Percentiles rank a stretch among this genome's conserved stretches.
phyloP scores from a whole-genome alignment of 495 filamentous ascomycete species.

The Aspergillus affinis region DNA sequence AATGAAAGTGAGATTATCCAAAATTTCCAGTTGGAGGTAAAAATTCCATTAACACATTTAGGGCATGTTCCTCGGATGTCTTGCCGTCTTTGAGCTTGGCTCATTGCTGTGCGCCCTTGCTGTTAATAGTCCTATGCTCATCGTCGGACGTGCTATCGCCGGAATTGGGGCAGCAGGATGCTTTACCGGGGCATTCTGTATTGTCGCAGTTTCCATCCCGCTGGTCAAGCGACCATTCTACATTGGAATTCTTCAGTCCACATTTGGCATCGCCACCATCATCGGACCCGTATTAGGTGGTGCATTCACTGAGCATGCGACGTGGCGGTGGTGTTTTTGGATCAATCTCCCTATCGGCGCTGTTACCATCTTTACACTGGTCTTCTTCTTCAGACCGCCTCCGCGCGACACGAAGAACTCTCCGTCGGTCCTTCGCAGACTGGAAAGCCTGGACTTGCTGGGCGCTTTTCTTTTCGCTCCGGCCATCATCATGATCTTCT shows the following conservation, averaged over 20 bases:
- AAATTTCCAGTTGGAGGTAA: too few species aligned
- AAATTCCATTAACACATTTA: constrained; percentile 6
- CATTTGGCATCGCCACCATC: constrained; percentile 70
- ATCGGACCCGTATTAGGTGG: constrained; percentile 65
- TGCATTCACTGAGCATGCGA: constrained; percentile 55
- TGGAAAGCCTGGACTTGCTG: constrained; percentile 34
- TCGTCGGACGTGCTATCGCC: constrained; percentile 74
- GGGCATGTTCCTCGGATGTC: constrained; percentile 58
- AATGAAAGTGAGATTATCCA: constrained; percentile 12
- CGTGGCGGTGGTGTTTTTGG: constrained; percentile 86
- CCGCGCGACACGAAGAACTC: constrained; percentile 20
- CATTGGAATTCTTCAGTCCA: constrained; percentile 64
- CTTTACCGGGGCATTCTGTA: constrained; percentile 70
- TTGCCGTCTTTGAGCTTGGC: constrained; percentile 70
- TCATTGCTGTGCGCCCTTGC: constrained; percentile 69
- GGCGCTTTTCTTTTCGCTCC: constrained; percentile 39
- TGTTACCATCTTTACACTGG: constrained; percentile 53
- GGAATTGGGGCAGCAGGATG: constrained; percentile 73
- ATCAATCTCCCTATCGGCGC: constrained; percentile 69
- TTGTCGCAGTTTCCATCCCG: constrained; percentile 52
- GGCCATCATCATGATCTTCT: constrained; percentile 37
- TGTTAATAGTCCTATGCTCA: constrained; percentile 61
- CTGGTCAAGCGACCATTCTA: constrained; percentile 64
- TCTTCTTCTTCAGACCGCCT: constrained; percentile 16
- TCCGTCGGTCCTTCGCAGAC: constrained; percentile 23